Base-by-base conservation (phyloP, 352 stramenopile genomes). In the Phytophthora nicotianae region DNA sequence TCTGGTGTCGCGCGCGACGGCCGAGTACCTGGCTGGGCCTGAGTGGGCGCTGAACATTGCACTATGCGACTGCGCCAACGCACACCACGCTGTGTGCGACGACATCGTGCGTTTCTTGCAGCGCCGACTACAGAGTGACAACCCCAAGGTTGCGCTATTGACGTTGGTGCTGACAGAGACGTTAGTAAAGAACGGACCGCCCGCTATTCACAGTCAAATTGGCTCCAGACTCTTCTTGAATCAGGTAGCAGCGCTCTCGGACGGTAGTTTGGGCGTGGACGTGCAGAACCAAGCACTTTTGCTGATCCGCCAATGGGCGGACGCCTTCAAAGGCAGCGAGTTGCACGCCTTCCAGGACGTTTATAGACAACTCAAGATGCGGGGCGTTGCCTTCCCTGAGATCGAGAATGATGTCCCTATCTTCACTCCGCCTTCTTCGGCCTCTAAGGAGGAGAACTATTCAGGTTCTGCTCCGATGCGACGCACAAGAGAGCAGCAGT, bases 281-380 rank as follows among this genome's bases (percentile, higher is more conserved):
- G 87, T 91, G 43, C 85, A 91, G 68, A 81, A 87, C 51, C 81
- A 90, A 57, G 73, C 87, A 35, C 61, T 91, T 29, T 57, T 86
- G 52, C 60, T 95, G 58, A 92, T 95, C 65, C 86, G 86, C 57
- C 85, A 95, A 45, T 95, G 87, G 87, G 83, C 83, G 0, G 83
- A 87, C 32, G 83, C 82, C 11, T 95, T 91, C 55, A 48, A 75
- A 4, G 67, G 72, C 50, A 59, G 68, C 19, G 58, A 74, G 7
- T 58, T 89, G 11, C 69, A 74, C 14, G 68, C 77, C 2, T 93
- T 95, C 51, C 81, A 92, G 38, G 83, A 95, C 61, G 78, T 81
- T 17, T 93, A 93, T 55, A 67, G 73, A 19, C 83, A 91, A 67
- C 75, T 95, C 8, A 89, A 93, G 69, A 67, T 90, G 61, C 81